These are phyloP conservation scores for Crithidia expoeki DNA, from an alignment of 208 protist genomes.

Conservation along the genomic window DNA sequence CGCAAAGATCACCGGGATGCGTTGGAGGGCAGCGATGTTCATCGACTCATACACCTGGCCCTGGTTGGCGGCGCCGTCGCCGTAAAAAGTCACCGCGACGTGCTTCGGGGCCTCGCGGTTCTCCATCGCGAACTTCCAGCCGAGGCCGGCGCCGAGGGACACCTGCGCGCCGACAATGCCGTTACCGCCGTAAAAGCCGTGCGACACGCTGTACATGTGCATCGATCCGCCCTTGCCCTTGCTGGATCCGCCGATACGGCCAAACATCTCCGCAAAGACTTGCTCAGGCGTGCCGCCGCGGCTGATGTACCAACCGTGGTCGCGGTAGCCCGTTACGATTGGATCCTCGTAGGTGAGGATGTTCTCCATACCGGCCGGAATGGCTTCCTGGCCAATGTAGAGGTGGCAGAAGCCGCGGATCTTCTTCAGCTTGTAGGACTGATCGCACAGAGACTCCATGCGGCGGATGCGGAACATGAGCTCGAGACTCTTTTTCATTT, in stretches of 20 bases:
- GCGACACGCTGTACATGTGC: slow-evolving; percentile 96
- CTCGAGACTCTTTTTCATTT: slow-evolving; percentile 77
- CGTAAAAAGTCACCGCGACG: slow-evolving; percentile 94
- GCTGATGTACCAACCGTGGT: slow-evolving; percentile 93
- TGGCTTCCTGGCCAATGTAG: slow-evolving; percentile 98
- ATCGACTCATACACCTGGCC: slow-evolving; percentile 98
- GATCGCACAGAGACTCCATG: slow-evolving; percentile 94
- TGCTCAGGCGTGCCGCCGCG: slow-evolving; percentile 90
- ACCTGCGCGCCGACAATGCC: slow-evolving; percentile 98
- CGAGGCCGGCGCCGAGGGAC: slow-evolving; percentile 96
- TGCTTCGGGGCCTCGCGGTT: slow-evolving; percentile 85
- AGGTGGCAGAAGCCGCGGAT: slow-evolving; percentile 99
- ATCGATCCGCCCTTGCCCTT: slow-evolving; percentile 98
- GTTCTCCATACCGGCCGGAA: slow-evolving; percentile 94
- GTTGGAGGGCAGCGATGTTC: slow-evolving; percentile 98
- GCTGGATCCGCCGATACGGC: slow-evolving; percentile 80
- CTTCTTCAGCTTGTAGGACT: slow-evolving; percentile 96
- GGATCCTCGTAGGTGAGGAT: slow-evolving; percentile 90
- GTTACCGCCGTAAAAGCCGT: slow-evolving; percentile 98
- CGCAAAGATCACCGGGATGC: slow-evolving; percentile 96
- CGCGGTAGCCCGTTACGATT: slow-evolving; percentile 97
- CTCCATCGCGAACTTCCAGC: slow-evolving; percentile 85
- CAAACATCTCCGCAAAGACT: slow-evolving; percentile 95
- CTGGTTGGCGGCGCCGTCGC: slow-evolving; percentile 98
- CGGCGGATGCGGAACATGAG: slow-evolving; percentile 94